Conservation (phyloP, 2,329 filamentous ascomycete species). For the Allantophomopsis lycopodina region DNA sequence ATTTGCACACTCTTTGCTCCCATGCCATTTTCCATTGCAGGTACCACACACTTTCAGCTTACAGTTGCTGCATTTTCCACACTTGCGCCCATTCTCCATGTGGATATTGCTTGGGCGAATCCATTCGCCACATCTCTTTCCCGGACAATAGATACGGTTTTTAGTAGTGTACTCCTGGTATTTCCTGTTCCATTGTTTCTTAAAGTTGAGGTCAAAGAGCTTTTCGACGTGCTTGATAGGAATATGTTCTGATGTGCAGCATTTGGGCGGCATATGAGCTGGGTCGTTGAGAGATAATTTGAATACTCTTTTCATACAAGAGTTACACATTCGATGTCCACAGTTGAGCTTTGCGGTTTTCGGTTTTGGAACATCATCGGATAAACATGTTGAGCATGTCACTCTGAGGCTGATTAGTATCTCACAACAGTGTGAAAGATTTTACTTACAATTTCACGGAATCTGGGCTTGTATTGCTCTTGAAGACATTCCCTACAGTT, state of each 20-base stretch:
- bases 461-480: no score
- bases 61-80: slow-evolving; percentile 59
- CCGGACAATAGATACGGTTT: slow-evolving; percentile 68
- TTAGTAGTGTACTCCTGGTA: slow-evolving; percentile 63
- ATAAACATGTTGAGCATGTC: slow-evolving; percentile 59
- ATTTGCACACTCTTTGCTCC: slow-evolving; percentile 52
- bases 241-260: slow-evolving; percentile 63
- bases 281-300: slow-evolving; percentile 63
- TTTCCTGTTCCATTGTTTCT: slow-evolving; percentile 68
- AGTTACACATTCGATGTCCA: slow-evolving; percentile 68
- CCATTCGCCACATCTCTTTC: slow-evolving; percentile 60
- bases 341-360: slow-evolving; percentile 63
- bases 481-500: no score
- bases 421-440: no score
- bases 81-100: slow-evolving; percentile 44
- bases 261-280: slow-evolving; percentile 72
- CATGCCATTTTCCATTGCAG: slow-evolving; percentile 67
- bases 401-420: slow-evolving; percentile 29
- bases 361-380: slow-evolving; percentile 47
- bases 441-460: no score
- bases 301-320: slow-evolving; percentile 64
- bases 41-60: slow-evolving; percentile 58
- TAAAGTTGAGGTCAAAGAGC: slow-evolving; percentile 62
- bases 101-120: slow-evolving; percentile 61
- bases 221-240: slow-evolving; percentile 62